Evolutionary conservation across 495 filamentous ascomycete genomes (phyloP), one percentile per base, ranked within the genome.

Genomic region (Cercophora samala): DNA sequence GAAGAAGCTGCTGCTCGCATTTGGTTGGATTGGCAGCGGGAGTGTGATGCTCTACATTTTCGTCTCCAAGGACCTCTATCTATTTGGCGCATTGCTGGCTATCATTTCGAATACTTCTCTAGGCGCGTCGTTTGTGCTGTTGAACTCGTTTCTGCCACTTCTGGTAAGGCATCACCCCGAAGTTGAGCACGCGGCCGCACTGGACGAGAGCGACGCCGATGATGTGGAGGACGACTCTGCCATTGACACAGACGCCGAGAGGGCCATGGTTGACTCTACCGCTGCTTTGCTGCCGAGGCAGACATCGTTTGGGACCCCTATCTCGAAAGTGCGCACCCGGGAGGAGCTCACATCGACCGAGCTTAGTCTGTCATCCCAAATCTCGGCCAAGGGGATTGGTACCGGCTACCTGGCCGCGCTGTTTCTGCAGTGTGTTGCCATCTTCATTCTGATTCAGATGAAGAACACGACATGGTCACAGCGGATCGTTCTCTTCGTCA

Each of bases 41-140:
- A 84, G 88, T 58, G 96, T 91, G 5, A 99, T 98, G 93, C 79
- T 91, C 1, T 97, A 97, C 74, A 85, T 99, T 58, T 86, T 88
- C 46, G 85, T 97, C 46, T 82, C 86, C 18, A 86, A 92, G 18
- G 81, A 83, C 22, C 76, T 92, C 18, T 97, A 96, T 72, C 70
- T 96, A 13, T 81, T 98, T 18, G 94, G 90, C 56, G 91, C 88
- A 2, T 62, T 97, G 2, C 82, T 96, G 64, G 93, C 95, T 25
- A 91, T 97, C 62, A 79, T 97, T 63, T 90, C 93, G 15, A 98
- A 98, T 76, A 93, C 90, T 6, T 96, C 91, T 2, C 91, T 95
- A 69, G 91, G 91, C 56, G 91, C 91, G 3, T 93, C 91, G 0
- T 95, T 93, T 76, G 91, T 94, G 18, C 81, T 95, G 4, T 80